Conservation (phyloP, 257 asterid genomes). For the Haberlea rhodopensis region DNA sequence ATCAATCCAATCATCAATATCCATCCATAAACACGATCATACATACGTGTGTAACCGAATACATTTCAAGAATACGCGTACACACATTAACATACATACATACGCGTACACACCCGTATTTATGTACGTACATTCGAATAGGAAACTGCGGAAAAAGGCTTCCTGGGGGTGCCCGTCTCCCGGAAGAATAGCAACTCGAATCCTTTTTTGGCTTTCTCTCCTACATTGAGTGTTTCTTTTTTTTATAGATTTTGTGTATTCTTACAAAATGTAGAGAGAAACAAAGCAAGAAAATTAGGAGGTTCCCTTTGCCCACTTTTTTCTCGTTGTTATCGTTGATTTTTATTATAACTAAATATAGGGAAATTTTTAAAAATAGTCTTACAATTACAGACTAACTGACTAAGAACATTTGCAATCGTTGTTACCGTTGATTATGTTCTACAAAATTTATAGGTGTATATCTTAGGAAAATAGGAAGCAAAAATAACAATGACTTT, state of each 20-base stretch:
- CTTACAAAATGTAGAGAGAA: background rate
- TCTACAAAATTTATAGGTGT: no score
- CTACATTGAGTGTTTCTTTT: background rate
- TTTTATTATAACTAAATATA: no score
- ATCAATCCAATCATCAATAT: background rate
- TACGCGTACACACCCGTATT: background rate
- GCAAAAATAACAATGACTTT: no score
- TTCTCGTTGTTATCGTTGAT: background rate
- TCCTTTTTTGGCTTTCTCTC: background rate
- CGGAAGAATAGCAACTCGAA: background rate
- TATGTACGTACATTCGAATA: background rate
- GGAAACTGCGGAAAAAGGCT: background rate
- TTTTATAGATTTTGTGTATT: background rate
- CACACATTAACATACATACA: background rate
- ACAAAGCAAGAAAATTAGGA: background rate
- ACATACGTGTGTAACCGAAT: background rate
- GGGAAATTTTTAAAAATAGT: no score
- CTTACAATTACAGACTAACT: no score
- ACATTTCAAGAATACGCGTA: background rate
- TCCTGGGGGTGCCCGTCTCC: background rate
- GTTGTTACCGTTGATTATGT: no score
- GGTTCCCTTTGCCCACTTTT: background rate
- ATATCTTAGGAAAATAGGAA: no score
- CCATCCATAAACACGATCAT: conserved; percentile 12
- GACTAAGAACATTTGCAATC: no score